phyloP scores from a whole-genome alignment of 768 basidiomycete species.

The Chalciporus chontae region DNA sequence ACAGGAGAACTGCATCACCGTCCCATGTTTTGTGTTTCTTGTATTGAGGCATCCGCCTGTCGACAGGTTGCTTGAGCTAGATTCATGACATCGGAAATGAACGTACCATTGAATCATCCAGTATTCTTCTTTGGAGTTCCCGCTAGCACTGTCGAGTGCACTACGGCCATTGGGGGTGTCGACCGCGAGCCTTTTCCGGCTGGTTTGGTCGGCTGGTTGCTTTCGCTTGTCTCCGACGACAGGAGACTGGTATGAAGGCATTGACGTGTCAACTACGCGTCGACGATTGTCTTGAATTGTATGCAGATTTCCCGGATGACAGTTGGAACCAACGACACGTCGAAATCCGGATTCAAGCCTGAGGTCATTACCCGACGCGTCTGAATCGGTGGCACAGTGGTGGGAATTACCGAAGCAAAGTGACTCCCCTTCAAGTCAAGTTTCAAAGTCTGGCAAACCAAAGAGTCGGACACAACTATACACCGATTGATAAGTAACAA shows the following conservation, averaged over 20 bases:
- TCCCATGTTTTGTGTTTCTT: conserved; percentile 94
- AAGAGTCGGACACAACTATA: no score
- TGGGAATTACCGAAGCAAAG: conserved; percentile 12
- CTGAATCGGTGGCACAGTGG: conserved; percentile 18
- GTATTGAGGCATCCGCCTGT: conserved; percentile 63
- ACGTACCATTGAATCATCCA: conserved; percentile 81
- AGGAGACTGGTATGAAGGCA: conserved; percentile 20
- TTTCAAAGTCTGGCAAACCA: background rate
- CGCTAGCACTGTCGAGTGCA: conserved; percentile 9
- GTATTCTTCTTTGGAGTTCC: conserved; percentile 35
- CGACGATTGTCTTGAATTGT: background rate
- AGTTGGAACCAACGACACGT: conserved; percentile 5
- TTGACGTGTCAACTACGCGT: conserved; percentile 1
- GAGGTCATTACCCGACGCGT: conserved; percentile 13
- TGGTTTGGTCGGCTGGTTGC: conserved; percentile 17
- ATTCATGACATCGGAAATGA: background rate
- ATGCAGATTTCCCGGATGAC: background rate
- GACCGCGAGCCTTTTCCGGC: conserved; percentile 29
- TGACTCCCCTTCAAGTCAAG: no score
- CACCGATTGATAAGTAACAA: no score
- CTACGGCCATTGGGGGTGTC: conserved; percentile 14
- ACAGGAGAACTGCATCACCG: conserved; percentile 67
- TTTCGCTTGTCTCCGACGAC: conserved; percentile 31
- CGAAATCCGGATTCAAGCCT: background rate
- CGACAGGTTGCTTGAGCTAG: background rate